A percentile compares a stretch with the other conserved stretches of the same genome.
These are phyloP conservation scores for Suhomyces bolitotheri DNA, from an alignment of 1,139 yeast species.

Conservation along the genomic window DNA sequence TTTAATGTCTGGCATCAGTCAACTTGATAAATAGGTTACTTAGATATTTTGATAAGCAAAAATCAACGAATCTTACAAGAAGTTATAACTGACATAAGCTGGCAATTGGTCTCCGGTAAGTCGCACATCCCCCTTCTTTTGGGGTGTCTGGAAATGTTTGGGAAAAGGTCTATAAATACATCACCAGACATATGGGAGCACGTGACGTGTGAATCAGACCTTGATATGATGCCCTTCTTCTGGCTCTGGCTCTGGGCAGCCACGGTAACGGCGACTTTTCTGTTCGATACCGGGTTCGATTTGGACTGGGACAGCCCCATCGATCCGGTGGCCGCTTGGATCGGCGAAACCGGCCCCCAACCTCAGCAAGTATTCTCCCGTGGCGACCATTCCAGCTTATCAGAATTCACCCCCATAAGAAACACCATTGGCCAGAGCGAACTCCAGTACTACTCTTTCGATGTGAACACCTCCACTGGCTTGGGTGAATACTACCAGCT, in stretches of 20 bases:
- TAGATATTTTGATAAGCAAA: too few species aligned
- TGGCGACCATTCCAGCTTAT: conserved; percentile 29
- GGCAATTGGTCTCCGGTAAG: too few species aligned
- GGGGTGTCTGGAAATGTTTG: too few species aligned
- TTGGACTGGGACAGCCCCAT: conserved; percentile 4
- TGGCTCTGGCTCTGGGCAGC: conserved; percentile 4
- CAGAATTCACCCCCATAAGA: conserved; percentile 47
- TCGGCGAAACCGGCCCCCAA: not conserved
- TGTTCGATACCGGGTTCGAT: conserved; percentile 10
- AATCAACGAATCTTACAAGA: too few species aligned
- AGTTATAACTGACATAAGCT: too few species aligned
- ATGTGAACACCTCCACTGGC: conserved; percentile 47
- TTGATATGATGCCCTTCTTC: conserved; percentile 4
- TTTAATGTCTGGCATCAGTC: too few species aligned
- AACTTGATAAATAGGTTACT: too few species aligned
- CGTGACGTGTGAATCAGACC: too few species aligned
- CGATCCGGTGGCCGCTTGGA: not conserved
- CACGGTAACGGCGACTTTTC: conserved; percentile 1
- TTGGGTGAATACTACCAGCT: conserved; percentile 52
- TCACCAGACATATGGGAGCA: too few species aligned
- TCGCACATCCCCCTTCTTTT: too few species aligned
- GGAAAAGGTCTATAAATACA: too few species aligned
- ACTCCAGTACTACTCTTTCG: conserved; percentile 45
- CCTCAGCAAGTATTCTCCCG: not conserved
- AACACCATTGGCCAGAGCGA: conserved; percentile 41